phyloP scores from a whole-genome alignment of 768 basidiomycete species.

The Obba rivulosa region DNA sequence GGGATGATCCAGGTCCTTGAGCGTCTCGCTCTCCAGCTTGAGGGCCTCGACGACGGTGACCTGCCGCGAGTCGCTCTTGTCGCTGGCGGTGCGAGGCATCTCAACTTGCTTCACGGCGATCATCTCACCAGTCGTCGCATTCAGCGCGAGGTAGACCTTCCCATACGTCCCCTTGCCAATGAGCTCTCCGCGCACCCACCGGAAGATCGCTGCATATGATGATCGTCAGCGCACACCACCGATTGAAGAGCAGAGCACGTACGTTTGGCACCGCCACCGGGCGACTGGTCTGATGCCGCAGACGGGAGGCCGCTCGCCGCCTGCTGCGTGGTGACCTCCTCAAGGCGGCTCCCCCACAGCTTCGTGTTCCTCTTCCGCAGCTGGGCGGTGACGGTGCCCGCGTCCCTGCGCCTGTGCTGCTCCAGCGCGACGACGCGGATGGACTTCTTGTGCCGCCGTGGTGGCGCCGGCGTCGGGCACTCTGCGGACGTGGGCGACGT shows the following conservation, averaged over 20 bases:
- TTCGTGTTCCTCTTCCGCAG: constrained; percentile 86
- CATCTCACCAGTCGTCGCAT: constrained; percentile 97
- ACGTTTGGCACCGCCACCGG: constrained; percentile 42
- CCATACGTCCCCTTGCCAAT: constrained; percentile 98
- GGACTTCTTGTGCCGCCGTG: constrained; percentile 69
- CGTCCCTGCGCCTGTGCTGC: constrained; percentile 64
- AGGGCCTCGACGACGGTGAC: constrained; percentile 83
- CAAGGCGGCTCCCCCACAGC: constrained; percentile 89
- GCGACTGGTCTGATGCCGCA: constrained; percentile 27
- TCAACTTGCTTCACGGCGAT: constrained; percentile 99
- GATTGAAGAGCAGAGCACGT: constrained; percentile 28
- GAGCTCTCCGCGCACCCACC: constrained; percentile 97
- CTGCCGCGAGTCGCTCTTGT: constrained; percentile 85
- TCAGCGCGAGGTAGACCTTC: constrained; percentile 91
- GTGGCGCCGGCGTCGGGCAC: constrained; percentile 34
- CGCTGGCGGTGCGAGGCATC: constrained; percentile 84
- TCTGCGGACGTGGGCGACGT: constrained; percentile 71
- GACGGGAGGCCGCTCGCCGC: constrained; percentile 40
- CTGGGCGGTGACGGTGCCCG: constrained; percentile 41
- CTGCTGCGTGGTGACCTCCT: constrained; percentile 84
- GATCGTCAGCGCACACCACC: constrained; percentile 4
- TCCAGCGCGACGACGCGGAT: constrained; percentile 91
- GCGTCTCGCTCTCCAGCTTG: constrained; percentile 91
- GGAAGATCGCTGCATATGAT: constrained; percentile 67
- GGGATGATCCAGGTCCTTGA: constrained; percentile 95